These are phyloP conservation scores for Coniochaeta sp. DNA, from an alignment of 2,329 filamentous ascomycete genomes.

Conservation along the genomic window DNA sequence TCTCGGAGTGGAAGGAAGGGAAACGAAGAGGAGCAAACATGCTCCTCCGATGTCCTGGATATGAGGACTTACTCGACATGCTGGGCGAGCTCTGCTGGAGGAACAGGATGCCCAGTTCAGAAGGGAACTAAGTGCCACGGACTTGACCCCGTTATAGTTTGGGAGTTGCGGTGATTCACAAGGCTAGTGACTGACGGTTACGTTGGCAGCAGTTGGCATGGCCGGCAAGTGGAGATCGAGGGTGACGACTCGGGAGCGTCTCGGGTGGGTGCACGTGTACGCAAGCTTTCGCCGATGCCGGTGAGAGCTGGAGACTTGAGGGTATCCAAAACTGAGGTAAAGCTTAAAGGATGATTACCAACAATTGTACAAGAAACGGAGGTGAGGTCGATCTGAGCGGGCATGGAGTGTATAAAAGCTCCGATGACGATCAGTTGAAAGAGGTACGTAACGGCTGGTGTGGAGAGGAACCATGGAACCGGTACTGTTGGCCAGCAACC, in stretches of 20 bases:
- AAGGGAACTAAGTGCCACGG: neutral
- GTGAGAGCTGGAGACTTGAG: neutral
- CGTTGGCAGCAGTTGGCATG: neutral
- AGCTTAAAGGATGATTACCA: no score
- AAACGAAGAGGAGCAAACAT: conserved; percentile 27
- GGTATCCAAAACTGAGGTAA: neutral
- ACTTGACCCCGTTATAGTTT: neutral
- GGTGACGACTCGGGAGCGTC: conserved; percentile 1
- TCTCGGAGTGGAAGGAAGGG: conserved; percentile 22
- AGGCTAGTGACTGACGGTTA: neutral
- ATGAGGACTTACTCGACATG: conserved; percentile 36
- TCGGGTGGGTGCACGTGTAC: neutral
- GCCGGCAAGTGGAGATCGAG: neutral
- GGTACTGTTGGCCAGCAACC: neutral
- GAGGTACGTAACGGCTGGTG: neutral
- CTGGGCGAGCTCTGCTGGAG: neutral
- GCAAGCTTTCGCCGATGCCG: neutral
- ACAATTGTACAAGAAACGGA: no score
- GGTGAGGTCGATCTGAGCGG: neutral
- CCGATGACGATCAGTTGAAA: neutral
- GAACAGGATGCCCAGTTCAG: neutral
- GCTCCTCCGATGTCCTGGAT: conserved; percentile 19
- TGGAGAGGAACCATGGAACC: neutral
- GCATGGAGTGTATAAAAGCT: neutral
- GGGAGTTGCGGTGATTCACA: neutral